Evolutionary conservation across 164 flowering plant genomes (phyloP), one percentile per base, ranked within the genome.

Genomic region (Aristolochia contorta): DNA sequence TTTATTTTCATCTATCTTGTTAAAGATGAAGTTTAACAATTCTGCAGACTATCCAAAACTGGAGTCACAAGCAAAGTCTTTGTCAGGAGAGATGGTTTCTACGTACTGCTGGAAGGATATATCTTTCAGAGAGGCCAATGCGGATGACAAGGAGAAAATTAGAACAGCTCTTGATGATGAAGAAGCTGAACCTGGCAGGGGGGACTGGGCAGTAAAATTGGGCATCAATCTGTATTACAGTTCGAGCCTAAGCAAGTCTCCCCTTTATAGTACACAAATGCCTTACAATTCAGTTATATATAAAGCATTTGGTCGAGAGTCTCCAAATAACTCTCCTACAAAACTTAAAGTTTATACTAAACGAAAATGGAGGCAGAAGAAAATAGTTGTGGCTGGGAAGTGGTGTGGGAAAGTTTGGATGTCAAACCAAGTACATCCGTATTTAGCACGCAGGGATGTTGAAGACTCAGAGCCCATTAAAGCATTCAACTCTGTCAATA

Each of bases 371-470:
- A 84, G 67, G 67, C 92, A 80, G 77, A 93, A 71, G 79, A 93
- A 79, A 61, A 63, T 75, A 16, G 72, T 79, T 54, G 83, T 89
- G 50, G 99, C 85, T 15, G 99, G 99, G 21, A 93, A 83, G 77
- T 93, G 99, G 99, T 93, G 99, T 61, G 99, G 99, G n/a, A 90
- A 81, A 73, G 89, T 93, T 56, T 93, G 99, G 99, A 93, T 85
- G 96, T 82, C 92, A 10, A 84, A 80, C 77, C 97, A 94, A 70
- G 97, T 87, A 59, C 97, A 91, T 63, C 95, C 91, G 9, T 75
- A 80, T 67, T 74, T 94, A 18, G 74, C 61, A 22, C 74, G 79
- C 18, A 70, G 68, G 65, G 88, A 85, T 53, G 55, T 56, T 12
- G 69, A 77, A 59, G 79, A 73, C 54, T 71, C 66, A 49, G 83